These are phyloP conservation scores for Fennellomyces sp. DNA, from an alignment of 371 early-diverging fungal genomes.

Conservation along the genomic window DNA sequence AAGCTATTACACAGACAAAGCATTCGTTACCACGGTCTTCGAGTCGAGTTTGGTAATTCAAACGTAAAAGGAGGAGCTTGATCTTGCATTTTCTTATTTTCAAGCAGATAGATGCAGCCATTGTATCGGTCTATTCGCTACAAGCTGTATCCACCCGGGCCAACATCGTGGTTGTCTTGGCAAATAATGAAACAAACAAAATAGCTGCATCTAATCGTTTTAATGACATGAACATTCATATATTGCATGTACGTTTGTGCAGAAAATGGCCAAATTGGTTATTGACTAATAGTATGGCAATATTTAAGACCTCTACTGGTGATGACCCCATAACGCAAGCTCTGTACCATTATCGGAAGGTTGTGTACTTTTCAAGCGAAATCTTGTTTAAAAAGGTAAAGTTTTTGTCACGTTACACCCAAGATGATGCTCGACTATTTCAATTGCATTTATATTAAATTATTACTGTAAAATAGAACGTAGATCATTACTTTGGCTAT, in stretches of 20 bases:
- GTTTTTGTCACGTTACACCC: not conserved
- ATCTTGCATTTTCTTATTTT: not conserved
- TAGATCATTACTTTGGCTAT: slow-evolving; percentile 26
- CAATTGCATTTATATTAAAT: not conserved
- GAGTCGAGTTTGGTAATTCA: not conserved
- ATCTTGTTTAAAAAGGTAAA: slow-evolving; percentile 34
- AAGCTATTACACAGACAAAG: not conserved
- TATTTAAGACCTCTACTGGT: not conserved
- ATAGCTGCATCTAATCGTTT: not conserved
- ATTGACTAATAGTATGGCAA: not conserved
- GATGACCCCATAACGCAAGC: not conserved
- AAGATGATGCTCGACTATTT: not conserved
- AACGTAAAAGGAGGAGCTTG: no score
- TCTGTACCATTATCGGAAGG: slow-evolving; percentile 17
- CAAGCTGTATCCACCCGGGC: not conserved
- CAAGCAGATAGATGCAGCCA: slow-evolving; percentile 24
- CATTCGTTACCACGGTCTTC: not conserved
- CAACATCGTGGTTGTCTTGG: not conserved
- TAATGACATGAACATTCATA: not conserved
- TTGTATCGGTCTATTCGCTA: slow-evolving; percentile 30
- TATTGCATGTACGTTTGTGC: not conserved
- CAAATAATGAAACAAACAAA: not conserved
- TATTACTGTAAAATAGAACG: slow-evolving; percentile 15
- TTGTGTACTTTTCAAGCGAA: slow-evolving; percentile 32
- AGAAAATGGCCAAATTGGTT: not conserved